Conservation (phyloP, 1,139 yeast species). For the Geotrichum histeridarum region DNA sequence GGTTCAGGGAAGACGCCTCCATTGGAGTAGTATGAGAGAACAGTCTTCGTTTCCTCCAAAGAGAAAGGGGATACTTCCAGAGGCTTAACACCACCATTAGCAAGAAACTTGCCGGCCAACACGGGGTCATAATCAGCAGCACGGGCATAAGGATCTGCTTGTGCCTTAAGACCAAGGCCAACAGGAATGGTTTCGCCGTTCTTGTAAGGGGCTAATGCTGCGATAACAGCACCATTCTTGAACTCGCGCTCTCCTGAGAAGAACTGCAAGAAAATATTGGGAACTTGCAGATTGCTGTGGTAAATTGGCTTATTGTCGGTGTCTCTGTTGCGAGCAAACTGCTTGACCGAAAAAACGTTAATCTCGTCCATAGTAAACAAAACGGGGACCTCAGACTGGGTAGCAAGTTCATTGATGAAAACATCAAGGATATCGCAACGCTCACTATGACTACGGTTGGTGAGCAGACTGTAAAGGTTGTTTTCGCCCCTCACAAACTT, state of each 20-base stretch:
- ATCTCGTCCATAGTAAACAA: conserved; percentile 71
- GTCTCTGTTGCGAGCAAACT: conserved; percentile 59
- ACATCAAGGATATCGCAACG: conserved; percentile 47
- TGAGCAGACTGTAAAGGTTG: conserved; percentile 44
- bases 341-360: conserved; percentile 54
- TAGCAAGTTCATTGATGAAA: conserved; percentile 51
- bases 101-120: conserved; percentile 42
- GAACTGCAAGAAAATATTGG: conserved; percentile 53
- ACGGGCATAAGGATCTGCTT: conserved; percentile 56
- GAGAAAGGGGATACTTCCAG: conserved; percentile 49
- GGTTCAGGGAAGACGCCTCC: conserved; percentile 53
- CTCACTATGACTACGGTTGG: conserved; percentile 35
- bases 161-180: conserved; percentile 48
- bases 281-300: conserved; percentile 61
- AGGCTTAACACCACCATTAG: conserved; percentile 47
- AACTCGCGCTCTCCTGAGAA: conserved; percentile 51
- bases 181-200: conserved; percentile 53
- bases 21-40: conserved; percentile 51
- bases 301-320: conserved; percentile 54
- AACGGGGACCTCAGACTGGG: conserved; percentile 51
- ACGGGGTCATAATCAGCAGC: conserved; percentile 49
- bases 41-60: conserved; percentile 49
- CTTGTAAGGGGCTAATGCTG: conserved; percentile 53
- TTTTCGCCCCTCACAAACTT: conserved; percentile 43
- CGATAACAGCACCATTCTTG: conserved; percentile 59